Evolutionary conservation across 2,329 filamentous ascomycete genomes (phyloP).

Genomic region (Talaromyces albobiverticillius): DNA sequence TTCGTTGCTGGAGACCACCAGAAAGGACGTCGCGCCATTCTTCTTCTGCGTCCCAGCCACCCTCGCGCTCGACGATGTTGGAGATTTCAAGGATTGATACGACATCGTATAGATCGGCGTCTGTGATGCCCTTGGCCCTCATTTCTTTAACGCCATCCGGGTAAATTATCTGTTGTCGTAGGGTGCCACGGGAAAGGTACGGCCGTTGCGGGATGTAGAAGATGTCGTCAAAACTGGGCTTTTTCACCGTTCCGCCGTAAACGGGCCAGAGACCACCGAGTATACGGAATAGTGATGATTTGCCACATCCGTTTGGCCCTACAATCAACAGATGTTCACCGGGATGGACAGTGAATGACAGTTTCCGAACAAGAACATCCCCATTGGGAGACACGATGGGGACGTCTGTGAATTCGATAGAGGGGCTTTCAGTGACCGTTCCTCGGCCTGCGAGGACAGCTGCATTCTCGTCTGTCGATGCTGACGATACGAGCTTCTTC

Average conservation of each 20-base stretch:
- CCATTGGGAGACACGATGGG: constrained; percentile 97
- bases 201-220: constrained; percentile 98
- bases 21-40: constrained; percentile 96
- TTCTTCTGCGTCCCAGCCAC: constrained; percentile 88
- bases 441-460: constrained; percentile 80
- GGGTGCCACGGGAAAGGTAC: constrained; percentile 83
- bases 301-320: constrained; percentile 95
- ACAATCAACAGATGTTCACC: constrained; percentile 93
- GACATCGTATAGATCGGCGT: constrained; percentile 74
- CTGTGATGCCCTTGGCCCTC: constrained; percentile 77
- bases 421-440: constrained; percentile 73
- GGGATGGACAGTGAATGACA: constrained; percentile 82
- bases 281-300: constrained; percentile 93
- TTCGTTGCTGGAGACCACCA: constrained; percentile 87
- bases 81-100: constrained; percentile 79
- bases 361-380: constrained; percentile 78
- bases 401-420: constrained; percentile 83
- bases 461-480: constrained; percentile 75
- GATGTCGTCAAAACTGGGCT: constrained; percentile 87
- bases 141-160: constrained; percentile 86
- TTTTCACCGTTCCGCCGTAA: constrained; percentile 89
- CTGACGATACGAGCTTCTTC: constrained; percentile 92
- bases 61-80: constrained; percentile 72
- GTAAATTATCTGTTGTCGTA: constrained; percentile 97
- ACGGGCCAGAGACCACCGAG: constrained; percentile 96